phyloP scores from a whole-genome alignment of 2,329 filamentous ascomycete genomes.

The Epichloe hybrida region DNA sequence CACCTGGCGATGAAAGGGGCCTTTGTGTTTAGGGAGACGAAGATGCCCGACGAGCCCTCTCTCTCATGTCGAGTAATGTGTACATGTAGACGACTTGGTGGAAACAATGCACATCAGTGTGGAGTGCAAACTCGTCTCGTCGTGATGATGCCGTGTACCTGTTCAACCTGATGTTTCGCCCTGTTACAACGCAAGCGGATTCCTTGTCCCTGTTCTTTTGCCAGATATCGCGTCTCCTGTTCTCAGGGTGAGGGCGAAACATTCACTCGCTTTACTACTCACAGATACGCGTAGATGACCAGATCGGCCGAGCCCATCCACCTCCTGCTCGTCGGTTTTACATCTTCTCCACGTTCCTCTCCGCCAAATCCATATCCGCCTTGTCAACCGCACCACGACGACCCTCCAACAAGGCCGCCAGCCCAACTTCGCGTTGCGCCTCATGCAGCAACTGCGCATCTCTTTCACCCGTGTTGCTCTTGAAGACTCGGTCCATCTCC shows the following conservation, averaged over 20 bases:
- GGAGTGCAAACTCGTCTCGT: too few species aligned
- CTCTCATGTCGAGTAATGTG: too few species aligned
- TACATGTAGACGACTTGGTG: too few species aligned
- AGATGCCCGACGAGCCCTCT: too few species aligned
- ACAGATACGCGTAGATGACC: neutral
- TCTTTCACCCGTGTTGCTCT: constrained; percentile 20
- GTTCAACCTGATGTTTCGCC: too few species aligned
- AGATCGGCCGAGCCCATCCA: neutral
- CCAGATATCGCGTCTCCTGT: constrained; percentile 7
- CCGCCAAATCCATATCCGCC: neutral
- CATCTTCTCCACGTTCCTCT: neutral
- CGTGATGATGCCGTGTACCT: too few species aligned
- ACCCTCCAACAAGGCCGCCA: constrained; percentile 6
- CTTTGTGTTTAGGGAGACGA: neutral
- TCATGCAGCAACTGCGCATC: constrained; percentile 13
- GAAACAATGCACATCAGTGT: too few species aligned
- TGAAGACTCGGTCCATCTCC: constrained; percentile 39
- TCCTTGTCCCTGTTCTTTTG: too few species aligned
- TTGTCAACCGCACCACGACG: neutral
- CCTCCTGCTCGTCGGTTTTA: neutral
- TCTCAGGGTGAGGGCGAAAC: constrained; percentile 7
- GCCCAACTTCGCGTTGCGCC: constrained; percentile 12
- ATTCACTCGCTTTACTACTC: neutral
- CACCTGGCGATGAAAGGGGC: constrained; percentile 1
- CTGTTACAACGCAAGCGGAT: too few species aligned